Evolutionary conservation across 2,329 filamentous ascomycete species (phyloP).

Genomic region (Penicillium rolfsii): DNA sequence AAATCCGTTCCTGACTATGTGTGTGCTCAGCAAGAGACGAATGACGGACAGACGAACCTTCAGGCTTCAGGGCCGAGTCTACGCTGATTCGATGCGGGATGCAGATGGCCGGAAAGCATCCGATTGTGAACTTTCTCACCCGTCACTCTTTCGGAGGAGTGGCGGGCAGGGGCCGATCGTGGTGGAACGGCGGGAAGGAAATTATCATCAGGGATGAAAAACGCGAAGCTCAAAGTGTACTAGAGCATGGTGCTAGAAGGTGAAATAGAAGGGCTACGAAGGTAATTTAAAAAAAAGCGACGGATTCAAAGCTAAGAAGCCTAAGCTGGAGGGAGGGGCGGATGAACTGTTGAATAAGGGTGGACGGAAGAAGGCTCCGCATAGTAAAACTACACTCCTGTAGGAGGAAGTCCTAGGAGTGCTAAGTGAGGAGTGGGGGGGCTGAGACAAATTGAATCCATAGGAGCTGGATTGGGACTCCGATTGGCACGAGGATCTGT

Average conservation of each 20-base stretch:
- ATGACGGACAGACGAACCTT: conserved; percentile 19
- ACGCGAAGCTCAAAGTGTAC: background rate
- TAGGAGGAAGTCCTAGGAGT: background rate
- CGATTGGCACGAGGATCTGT: background rate
- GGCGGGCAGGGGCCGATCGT: background rate
- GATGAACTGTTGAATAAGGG: background rate
- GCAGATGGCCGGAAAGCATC: conserved; percentile 3
- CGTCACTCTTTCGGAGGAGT: background rate
- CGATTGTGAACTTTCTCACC: background rate
- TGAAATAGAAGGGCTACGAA: background rate
- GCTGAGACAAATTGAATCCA: conserved; percentile 5
- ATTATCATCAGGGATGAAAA: background rate
- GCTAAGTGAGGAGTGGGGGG: background rate
- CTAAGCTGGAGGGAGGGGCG: background rate
- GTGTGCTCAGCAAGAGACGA: background rate
- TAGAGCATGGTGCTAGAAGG: background rate
- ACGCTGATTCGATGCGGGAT: conserved; percentile 7
- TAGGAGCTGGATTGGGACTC: background rate
- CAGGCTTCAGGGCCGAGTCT: no score
- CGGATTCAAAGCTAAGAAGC: background rate
- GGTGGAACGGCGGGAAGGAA: background rate
- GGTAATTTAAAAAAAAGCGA: background rate
- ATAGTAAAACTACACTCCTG: background rate
- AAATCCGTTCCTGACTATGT: background rate
- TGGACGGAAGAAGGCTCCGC: background rate